phyloP scores from a whole-genome alignment of 202 grass and related monocot genomes.

The Brachypodium distachyon region DNA sequence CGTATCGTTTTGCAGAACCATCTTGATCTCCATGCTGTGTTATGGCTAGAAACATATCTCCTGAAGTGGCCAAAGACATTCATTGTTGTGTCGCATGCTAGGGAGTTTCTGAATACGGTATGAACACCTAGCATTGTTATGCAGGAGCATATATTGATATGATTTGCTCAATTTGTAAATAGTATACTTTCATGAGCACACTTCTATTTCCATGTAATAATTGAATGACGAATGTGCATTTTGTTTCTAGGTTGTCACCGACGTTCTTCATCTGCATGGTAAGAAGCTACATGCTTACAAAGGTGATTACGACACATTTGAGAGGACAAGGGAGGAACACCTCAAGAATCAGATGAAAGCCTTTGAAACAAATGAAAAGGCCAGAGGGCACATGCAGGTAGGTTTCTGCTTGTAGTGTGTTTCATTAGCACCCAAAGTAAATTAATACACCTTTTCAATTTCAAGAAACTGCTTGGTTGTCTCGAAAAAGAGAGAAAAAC shows the following conservation, averaged over 20 bases:
- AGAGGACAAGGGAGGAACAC: slow-evolving; percentile 74
- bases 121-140: not conserved
- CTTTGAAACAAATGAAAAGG: slow-evolving; percentile 81
- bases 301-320: slow-evolving; percentile 97
- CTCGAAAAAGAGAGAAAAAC: not conserved
- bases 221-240: not conserved
- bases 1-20: slow-evolving; percentile 59
- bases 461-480: not conserved
- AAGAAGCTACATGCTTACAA: slow-evolving; percentile 87
- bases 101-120: slow-evolving; percentile 98
- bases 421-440: not conserved
- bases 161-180: not conserved
- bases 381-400: slow-evolving; percentile 92
- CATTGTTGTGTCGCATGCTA: slow-evolving; percentile 92
- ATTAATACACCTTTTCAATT: not conserved
- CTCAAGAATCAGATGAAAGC: slow-evolving; percentile 96
- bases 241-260: slow-evolving; percentile 94
- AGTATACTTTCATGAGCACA: not conserved
- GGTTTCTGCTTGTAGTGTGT: slow-evolving; percentile 2
- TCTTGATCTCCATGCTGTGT: slow-evolving; percentile 97
- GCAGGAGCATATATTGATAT: not conserved
- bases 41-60: slow-evolving; percentile 86
- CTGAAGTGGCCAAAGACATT: slow-evolving; percentile 96
- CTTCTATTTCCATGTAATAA: not conserved
- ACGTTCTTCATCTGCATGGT: slow-evolving; percentile 83